phyloP scores from a whole-genome alignment of 352 stramenopile species.

The Pythium oligandrum region DNA sequence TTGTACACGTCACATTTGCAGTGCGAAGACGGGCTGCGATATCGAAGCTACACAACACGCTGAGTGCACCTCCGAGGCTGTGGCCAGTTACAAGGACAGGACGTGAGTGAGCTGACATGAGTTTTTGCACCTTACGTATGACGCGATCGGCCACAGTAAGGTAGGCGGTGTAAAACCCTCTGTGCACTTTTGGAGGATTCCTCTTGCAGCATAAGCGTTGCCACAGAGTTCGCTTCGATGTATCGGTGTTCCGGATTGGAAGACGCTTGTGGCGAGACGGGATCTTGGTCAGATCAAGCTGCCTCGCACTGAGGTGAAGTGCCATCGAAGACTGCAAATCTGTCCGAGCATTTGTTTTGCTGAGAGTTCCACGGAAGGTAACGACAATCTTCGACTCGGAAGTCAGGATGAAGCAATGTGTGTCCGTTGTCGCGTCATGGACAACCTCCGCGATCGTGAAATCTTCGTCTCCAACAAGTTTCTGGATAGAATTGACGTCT shows the following conservation, averaged over 20 bases:
- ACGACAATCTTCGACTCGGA: constrained; percentile 28
- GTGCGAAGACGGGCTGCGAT: constrained; percentile 23
- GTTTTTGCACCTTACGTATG: constrained; percentile 12
- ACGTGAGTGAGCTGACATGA: constrained; percentile 18
- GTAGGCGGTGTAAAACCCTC: constrained; percentile 37
- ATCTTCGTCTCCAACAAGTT: constrained; percentile 20
- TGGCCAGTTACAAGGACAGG: constrained; percentile 33
- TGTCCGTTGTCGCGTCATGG: constrained; percentile 31
- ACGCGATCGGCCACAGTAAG: constrained; percentile 27
- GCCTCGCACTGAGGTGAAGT: constrained; percentile 19
- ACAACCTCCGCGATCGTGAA: constrained; percentile 29
- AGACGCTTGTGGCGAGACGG: background rate
- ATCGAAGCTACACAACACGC: constrained; percentile 37
- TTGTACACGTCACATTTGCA: constrained; percentile 31
- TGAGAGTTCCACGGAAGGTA: constrained; percentile 36
- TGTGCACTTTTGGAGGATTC: constrained; percentile 34
- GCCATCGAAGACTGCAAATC: constrained; percentile 34
- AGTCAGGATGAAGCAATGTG: constrained; percentile 30
- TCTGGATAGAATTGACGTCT: constrained; percentile 18
- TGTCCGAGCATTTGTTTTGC: constrained; percentile 36
- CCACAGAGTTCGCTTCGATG: constrained; percentile 14
- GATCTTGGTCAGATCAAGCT: constrained; percentile 21
- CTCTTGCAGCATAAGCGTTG: constrained; percentile 26
- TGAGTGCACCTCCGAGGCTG: constrained; percentile 35
- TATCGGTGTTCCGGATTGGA: background rate